Percentiles rank a stretch among this genome's conserved stretches.
Conservation (phyloP, 768 basidiomycete species). For the Podaxis sp. region DNA sequence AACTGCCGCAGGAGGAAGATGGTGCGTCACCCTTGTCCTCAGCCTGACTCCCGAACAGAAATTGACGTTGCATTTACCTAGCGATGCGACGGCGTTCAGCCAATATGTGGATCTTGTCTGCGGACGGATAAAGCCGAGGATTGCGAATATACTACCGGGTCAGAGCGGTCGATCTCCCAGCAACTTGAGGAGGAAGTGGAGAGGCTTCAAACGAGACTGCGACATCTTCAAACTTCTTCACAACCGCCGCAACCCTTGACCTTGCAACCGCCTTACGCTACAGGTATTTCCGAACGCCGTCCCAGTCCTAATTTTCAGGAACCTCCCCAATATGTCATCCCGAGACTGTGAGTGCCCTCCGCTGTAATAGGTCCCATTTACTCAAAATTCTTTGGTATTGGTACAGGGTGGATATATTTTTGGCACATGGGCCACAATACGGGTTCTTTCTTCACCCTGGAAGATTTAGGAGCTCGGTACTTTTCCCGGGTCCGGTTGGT, state of each 20-base stretch:
- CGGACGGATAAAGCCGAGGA: slow-evolving; percentile 49
- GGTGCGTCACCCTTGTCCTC: background rate
- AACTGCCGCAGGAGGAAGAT: slow-evolving; percentile 16
- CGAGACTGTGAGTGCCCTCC: slow-evolving; percentile 29
- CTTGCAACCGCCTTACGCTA: slow-evolving; percentile 37
- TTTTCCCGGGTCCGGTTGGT: slow-evolving; percentile 30
- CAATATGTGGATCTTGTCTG: slow-evolving; percentile 52
- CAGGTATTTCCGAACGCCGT: background rate
- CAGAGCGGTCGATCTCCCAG: slow-evolving; percentile 46
- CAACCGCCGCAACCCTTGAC: slow-evolving; percentile 24
- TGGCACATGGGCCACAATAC: slow-evolving; percentile 48
- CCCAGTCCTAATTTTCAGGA: slow-evolving; percentile 22
- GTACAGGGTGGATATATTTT: slow-evolving; percentile 37
- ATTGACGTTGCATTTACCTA: slow-evolving; percentile 20
- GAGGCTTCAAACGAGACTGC: slow-evolving; percentile 45
- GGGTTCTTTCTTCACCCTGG: slow-evolving; percentile 57
- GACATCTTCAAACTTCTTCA: slow-evolving; percentile 37
- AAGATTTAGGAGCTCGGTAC: slow-evolving; percentile 42
- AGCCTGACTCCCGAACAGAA: background rate
- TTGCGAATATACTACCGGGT: slow-evolving; percentile 56
- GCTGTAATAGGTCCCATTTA: background rate
- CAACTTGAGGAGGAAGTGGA: slow-evolving; percentile 52
- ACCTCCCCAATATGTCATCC: slow-evolving; percentile 30
- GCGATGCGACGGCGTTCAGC: slow-evolving; percentile 57
- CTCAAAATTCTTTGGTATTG: slow-evolving; percentile 6